Evolutionary conservation across 208 protist genomes (phyloP).

Genomic region (Wallacemonas sp.): DNA sequence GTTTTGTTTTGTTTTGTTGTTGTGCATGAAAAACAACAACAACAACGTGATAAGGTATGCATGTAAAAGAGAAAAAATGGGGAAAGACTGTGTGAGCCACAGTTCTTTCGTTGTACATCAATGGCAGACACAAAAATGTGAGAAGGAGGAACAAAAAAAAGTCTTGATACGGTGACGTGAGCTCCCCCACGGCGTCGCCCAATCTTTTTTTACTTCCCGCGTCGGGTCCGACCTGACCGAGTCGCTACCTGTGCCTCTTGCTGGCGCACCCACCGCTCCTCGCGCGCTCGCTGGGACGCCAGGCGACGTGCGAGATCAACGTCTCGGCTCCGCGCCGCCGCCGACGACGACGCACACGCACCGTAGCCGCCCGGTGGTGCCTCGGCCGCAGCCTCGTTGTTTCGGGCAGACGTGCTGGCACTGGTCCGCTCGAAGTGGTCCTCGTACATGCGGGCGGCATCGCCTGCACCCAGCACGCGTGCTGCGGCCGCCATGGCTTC

Average conservation of each 20-base stretch:
- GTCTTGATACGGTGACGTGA: no score
- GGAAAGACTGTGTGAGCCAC: no score
- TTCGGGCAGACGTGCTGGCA: not conserved
- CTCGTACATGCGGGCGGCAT: not conserved
- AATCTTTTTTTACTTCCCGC: no score
- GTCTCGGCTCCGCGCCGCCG: not conserved
- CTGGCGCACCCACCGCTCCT: conserved; percentile 5
- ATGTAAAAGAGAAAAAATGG: not conserved
- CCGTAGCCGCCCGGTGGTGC: no score
- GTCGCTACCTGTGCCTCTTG: no score
- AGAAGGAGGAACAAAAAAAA: not conserved
- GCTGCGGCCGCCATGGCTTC: not conserved
- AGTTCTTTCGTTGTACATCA: not conserved
- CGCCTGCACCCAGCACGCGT: not conserved
- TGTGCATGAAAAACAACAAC: no score
- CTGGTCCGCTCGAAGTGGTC: not conserved
- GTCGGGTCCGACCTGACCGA: no score
- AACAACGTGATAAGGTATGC: not conserved
- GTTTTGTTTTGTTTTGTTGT: no score
- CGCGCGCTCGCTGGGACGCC: conserved; percentile 1
- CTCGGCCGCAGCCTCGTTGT: no score
- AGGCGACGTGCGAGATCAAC: conserved; percentile 8
- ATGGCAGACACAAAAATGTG: not conserved
- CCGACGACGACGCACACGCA: no score
- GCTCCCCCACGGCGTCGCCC: no score